These are phyloP conservation scores for Cerioporus squamosus DNA, from an alignment of 1,284 basidiomycete genomes.

Conservation along the genomic window DNA sequence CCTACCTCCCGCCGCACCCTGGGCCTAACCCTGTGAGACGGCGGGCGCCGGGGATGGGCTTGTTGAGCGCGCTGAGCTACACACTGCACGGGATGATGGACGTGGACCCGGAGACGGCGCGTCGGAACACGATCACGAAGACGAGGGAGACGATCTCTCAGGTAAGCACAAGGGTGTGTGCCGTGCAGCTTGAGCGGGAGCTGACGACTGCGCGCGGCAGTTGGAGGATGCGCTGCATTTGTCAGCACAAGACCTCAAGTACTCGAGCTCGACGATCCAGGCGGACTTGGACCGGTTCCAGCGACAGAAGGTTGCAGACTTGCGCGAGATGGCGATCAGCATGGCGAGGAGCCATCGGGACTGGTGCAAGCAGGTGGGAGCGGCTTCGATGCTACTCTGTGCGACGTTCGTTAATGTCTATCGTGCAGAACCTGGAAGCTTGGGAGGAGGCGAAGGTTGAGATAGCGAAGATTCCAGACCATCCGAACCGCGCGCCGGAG, in stretches of 20 bases:
- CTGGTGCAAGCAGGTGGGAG: conserved; percentile 90
- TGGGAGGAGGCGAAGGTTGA: conserved; percentile 97
- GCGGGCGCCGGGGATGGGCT: conserved; percentile 79
- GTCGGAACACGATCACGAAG: conserved; percentile 92
- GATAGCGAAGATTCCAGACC: conserved; percentile 86
- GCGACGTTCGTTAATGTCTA: not conserved
- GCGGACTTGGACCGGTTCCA: conserved; percentile 98
- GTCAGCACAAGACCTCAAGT: conserved; percentile 91
- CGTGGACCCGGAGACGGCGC: conserved; percentile 94
- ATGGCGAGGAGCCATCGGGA: conserved; percentile 92
- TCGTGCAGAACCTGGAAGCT: conserved; percentile 88
- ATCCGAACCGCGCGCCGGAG: conserved; percentile 73
- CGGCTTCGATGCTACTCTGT: not conserved
- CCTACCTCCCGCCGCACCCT: conserved; percentile 74
- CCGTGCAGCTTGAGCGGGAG: too few species aligned
- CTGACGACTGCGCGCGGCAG: conserved; percentile 43
- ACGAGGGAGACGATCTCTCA: conserved; percentile 93
- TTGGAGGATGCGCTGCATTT: conserved; percentile 92
- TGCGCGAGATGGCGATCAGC: conserved; percentile 90
- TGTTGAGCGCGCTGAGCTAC: conserved; percentile 92
- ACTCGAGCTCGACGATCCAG: conserved; percentile 95
- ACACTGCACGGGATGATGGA: conserved; percentile 99
- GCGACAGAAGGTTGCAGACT: conserved; percentile 95
- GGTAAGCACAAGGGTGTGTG: conserved; percentile 48
- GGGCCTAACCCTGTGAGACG: conserved; percentile 68